These are phyloP conservation scores for Rhizophagus sp. DNA, from an alignment of 192 early-diverging fungal species.

Conservation along the genomic window DNA sequence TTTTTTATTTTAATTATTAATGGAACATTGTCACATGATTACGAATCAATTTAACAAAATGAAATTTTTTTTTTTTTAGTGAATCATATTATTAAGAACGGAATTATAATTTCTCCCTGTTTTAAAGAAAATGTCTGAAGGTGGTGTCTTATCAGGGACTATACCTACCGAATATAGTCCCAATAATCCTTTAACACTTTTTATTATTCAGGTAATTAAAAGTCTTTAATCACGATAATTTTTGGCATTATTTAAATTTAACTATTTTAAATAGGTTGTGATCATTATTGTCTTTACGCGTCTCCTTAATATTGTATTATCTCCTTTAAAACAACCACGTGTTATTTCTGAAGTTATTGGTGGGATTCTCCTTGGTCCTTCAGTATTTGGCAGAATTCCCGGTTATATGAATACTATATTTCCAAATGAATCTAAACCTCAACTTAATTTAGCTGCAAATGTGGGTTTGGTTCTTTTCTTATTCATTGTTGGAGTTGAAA, in stretches of 20 bases:
- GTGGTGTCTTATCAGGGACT: background rate
- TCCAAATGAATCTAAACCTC: constrained; percentile 64
- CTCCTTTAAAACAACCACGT: constrained; percentile 69
- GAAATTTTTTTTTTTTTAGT: too few species aligned
- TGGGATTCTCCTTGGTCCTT: constrained; percentile 87
- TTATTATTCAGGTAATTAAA: constrained; percentile 5
- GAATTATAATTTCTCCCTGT: too few species aligned
- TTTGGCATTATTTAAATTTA: background rate
- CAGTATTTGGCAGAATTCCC: constrained; percentile 75
- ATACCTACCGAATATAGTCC: background rate
- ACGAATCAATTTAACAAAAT: too few species aligned
- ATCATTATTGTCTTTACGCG: constrained; percentile 77
- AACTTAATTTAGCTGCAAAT: constrained; percentile 77
- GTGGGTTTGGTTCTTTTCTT: constrained; percentile 90
- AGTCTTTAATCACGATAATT: background rate
- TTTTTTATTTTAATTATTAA: too few species aligned
- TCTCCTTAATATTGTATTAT: constrained; percentile 62
- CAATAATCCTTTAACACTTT: background rate
- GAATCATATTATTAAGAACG: too few species aligned
- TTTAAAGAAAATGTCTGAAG: background rate
- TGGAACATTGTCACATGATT: too few species aligned
- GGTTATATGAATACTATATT: constrained; percentile 74
- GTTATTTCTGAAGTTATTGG: constrained; percentile 93
- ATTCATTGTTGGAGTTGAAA: constrained; percentile 86
- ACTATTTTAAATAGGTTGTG: constrained; percentile 34